Base-by-base conservation (phyloP, 176 grass and related monocot genomes). In the Eremochloa ophiuroides region DNA sequence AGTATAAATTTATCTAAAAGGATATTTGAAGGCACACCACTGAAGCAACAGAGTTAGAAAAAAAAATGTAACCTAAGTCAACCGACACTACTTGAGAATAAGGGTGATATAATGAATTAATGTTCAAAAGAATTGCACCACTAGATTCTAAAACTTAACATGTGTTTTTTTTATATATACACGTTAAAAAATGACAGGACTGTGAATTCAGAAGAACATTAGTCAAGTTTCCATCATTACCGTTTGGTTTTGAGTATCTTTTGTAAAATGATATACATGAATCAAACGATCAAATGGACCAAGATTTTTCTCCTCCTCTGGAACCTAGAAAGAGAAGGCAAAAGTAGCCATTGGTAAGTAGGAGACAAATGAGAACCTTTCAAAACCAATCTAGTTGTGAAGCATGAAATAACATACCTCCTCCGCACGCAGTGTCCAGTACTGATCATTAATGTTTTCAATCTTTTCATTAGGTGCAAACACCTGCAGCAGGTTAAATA, bases 391-490 rank as follows among this genome's bases (percentile, higher is more conserved):
- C 26, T 56, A 76, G 11, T 23, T 80, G 27, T 84, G 67, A 87
- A 84, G 23, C 38, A 46, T 70, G 22, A 15, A 31, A 68, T 61
- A 17, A 76, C 29, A 66, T 87, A 91, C 96, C 96, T 98, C 96
- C 77, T 98, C 96, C 25, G 93, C 96, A 89, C 96, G 96, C 35
- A 98, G 47, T 64, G 93, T 95, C 96, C 96, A 98, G 76, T 98
- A 98, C 76, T 98, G 96, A 55, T 98, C 96, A 62, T 98, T 98
- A 79, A 98, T 98, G 53, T 91, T 98, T 81, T 98, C 96, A 81
- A 98, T 98, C 76, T 95, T 95, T 75, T 98, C 96, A 86, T 51
- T 91, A 10, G 86, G 88, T 62, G 87, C 80, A 65, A 93, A 99
- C 73, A 93, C 88, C 96, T 99, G 87, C 63, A 95, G 69, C 38